These are phyloP conservation scores for Acacia pycnantha DNA, from an alignment of 331 rosid species.

Conservation along the genomic window DNA sequence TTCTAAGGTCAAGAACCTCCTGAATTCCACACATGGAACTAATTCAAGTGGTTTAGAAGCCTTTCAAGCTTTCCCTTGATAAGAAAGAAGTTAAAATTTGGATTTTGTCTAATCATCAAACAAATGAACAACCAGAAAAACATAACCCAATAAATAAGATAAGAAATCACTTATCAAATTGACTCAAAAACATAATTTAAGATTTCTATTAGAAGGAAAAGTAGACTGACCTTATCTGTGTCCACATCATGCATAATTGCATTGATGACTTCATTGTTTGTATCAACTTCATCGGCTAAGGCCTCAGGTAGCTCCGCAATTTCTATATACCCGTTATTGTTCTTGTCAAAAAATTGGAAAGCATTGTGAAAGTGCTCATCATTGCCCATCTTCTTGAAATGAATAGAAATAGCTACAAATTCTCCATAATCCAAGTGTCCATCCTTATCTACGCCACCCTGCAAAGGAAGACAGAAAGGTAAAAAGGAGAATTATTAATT, in stretches of 20 bases:
- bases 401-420: conserved; percentile 88
- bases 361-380: conserved; percentile 86
- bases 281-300: conserved; percentile 62
- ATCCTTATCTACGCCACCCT: conserved; percentile 92
- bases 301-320: conserved; percentile 70
- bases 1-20: too few species aligned
- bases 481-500: too few species aligned
- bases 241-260: conserved; percentile 92
- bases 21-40: too few species aligned
- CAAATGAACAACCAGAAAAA: not conserved
- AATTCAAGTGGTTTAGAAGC: too few species aligned
- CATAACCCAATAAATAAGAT: not conserved
- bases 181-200: not conserved
- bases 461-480: conserved; percentile 49
- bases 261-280: conserved; percentile 57
- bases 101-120: not conserved
- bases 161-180: not conserved
- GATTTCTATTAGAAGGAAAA: not conserved
- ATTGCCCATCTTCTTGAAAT: conserved; percentile 74
- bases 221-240: conserved; percentile 80
- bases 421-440: conserved; percentile 86
- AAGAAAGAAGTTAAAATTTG: too few species aligned
- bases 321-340: conserved; percentile 71
- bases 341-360: conserved; percentile 76
- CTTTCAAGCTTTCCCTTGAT: too few species aligned